Evolutionary conservation across 1,139 yeast species (phyloP).

Genomic region (Blastobotrys illinoisensis): DNA sequence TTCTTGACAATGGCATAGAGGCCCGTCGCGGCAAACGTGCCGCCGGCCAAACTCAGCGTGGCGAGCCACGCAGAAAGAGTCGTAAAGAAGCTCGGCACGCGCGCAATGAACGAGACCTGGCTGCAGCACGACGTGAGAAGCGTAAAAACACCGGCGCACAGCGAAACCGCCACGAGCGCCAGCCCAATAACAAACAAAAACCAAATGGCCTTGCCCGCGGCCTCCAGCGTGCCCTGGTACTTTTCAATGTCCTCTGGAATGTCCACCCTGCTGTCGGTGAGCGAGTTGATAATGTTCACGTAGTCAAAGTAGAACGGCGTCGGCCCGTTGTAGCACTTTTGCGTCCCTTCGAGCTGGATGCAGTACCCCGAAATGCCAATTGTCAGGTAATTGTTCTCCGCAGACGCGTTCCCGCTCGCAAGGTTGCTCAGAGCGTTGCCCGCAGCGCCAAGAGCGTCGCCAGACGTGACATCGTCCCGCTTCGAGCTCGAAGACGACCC

Average conservation of each 20-base stretch:
- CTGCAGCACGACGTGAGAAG: constrained; percentile 7
- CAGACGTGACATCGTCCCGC: not conserved
- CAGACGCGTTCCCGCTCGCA: not conserved
- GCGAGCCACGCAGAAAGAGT: not conserved
- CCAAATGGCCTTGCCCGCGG: constrained; percentile 9
- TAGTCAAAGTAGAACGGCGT: constrained; percentile 11
- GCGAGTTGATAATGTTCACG: constrained; percentile 4
- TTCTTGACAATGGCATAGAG: constrained; percentile 7
- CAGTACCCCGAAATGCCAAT: constrained; percentile 10
- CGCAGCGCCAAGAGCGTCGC: not conserved
- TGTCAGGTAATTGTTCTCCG: not conserved
- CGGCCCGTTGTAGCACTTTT: constrained; percentile 5
- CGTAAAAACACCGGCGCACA: constrained; percentile 5
- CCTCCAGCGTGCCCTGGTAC: constrained; percentile 4
- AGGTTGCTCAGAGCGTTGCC: not conserved
- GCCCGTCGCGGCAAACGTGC: constrained; percentile 6
- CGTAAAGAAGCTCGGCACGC: constrained; percentile 7
- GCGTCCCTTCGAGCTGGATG: constrained; percentile 1
- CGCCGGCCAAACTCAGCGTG: constrained; percentile 1
- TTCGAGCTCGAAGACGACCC: not conserved
- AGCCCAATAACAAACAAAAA: constrained; percentile 7
- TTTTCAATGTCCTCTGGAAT: constrained; percentile 5
- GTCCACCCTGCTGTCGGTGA: not conserved
- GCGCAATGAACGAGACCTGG: constrained; percentile 7
- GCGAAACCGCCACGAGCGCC: not conserved